phyloP scores from a whole-genome alignment of 2,329 filamentous ascomycete genomes.

The Fusarium setosum region DNA sequence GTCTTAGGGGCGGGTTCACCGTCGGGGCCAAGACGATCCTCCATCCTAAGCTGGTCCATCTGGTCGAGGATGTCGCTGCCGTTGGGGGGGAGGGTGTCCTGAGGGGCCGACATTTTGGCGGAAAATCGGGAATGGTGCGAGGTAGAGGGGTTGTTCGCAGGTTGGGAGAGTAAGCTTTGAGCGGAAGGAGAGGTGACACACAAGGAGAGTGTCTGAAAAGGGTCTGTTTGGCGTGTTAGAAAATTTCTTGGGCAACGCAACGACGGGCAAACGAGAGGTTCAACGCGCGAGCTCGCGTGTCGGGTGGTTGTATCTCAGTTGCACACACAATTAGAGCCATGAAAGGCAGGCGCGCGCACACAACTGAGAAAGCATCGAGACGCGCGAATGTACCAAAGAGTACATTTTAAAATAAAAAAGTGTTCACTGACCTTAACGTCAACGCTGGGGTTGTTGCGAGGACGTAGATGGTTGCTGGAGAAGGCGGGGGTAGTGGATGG shows the following conservation, averaged over 20 bases:
- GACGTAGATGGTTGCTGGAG: slow-evolving; percentile 34
- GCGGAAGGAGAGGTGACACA: slow-evolving; percentile 14
- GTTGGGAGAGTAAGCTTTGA: slow-evolving; percentile 11
- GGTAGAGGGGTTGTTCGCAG: slow-evolving; percentile 22
- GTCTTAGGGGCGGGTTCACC: slow-evolving; percentile 88
- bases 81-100: slow-evolving; percentile 67
- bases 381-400: not conserved
- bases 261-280: not conserved
- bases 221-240: slow-evolving; percentile 20
- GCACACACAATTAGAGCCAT: slow-evolving; percentile 15
- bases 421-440: slow-evolving; percentile 40
- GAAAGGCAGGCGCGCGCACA: not conserved
- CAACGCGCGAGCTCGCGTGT: slow-evolving; percentile 28
- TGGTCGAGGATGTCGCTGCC: slow-evolving; percentile 71
- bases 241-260: not conserved
- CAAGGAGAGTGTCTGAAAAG: slow-evolving; percentile 9
- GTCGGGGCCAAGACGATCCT: slow-evolving; percentile 76
- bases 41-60: slow-evolving; percentile 74
- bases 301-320: slow-evolving; percentile 8
- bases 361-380: not conserved
- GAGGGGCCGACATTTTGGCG: slow-evolving; percentile 69
- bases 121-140: slow-evolving; percentile 30
- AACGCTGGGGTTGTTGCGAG: slow-evolving; percentile 36
- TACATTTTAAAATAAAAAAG: not conserved
- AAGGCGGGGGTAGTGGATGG: slow-evolving; percentile 34